phyloP scores from a whole-genome alignment of 805 yeast species.

The Candida mattraensis region DNA sequence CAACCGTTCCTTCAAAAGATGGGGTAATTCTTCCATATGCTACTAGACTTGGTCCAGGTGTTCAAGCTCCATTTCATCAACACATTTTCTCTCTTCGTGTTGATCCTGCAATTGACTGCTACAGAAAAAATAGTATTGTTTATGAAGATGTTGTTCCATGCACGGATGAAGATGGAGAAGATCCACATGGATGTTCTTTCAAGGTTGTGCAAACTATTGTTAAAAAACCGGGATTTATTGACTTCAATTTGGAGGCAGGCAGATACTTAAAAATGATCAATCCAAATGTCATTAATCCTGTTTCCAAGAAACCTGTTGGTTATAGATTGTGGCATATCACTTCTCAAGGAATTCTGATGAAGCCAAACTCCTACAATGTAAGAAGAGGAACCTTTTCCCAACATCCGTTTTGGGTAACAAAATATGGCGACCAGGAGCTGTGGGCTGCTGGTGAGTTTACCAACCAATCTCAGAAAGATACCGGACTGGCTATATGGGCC shows the following conservation, averaged over 20 bases:
- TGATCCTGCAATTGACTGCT: slow-evolving; percentile 81
- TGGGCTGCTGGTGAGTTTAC: slow-evolving; percentile 85
- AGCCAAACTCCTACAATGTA: slow-evolving; percentile 57
- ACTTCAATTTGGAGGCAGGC: slow-evolving; percentile 71
- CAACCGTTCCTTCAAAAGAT: slow-evolving; percentile 79
- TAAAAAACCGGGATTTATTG: slow-evolving; percentile 68
- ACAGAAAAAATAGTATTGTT: slow-evolving; percentile 67
- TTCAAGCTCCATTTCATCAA: slow-evolving; percentile 81
- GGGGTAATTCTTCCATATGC: slow-evolving; percentile 68
- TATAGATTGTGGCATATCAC: slow-evolving; percentile 74
- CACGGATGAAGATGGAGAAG: slow-evolving; percentile 49
- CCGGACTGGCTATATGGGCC: slow-evolving; percentile 72
- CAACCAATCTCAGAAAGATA: slow-evolving; percentile 68
- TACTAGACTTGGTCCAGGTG: slow-evolving; percentile 74
- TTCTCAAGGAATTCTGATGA: slow-evolving; percentile 70
- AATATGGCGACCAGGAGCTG: slow-evolving; percentile 66
- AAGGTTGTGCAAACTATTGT: slow-evolving; percentile 58
- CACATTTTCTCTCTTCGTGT: slow-evolving; percentile 75
- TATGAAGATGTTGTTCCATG: slow-evolving; percentile 67
- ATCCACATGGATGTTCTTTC: slow-evolving; percentile 71
- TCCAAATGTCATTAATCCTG: slow-evolving; percentile 66
- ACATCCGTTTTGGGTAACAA: slow-evolving; percentile 78
- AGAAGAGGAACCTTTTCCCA: slow-evolving; percentile 75
- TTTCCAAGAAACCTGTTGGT: slow-evolving; percentile 69
- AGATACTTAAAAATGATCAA: slow-evolving; percentile 73